Conservation (phyloP, 768 basidiomycete species). For the Boletus huronensis region DNA sequence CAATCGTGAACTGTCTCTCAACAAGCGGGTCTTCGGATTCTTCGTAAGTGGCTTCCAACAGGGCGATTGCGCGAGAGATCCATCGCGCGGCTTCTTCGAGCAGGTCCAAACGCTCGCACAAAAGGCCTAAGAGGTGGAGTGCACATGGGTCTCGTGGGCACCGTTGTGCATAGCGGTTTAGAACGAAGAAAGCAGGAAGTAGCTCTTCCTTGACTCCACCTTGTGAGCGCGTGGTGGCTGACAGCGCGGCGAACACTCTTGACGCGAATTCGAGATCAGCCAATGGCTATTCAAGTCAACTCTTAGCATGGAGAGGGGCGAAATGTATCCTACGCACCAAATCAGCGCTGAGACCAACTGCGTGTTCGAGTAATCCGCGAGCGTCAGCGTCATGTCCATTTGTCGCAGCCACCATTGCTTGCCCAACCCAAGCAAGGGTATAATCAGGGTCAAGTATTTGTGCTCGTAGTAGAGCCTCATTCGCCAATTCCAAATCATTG, state of each 20-base stretch:
- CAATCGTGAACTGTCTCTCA: constrained; percentile 76
- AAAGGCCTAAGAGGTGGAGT: constrained; percentile 77
- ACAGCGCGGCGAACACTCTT: constrained; percentile 47
- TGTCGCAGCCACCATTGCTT: constrained; percentile 64
- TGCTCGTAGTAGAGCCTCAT: constrained; percentile 80
- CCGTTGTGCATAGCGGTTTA: constrained; percentile 70
- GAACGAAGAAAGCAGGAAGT: constrained; percentile 74
- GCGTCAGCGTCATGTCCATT: constrained; percentile 62
- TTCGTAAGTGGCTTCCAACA: constrained; percentile 89
- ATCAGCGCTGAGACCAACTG: constrained; percentile 53
- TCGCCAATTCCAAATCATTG: constrained; percentile 76
- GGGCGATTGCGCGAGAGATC: constrained; percentile 57
- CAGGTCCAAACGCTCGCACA: constrained; percentile 83
- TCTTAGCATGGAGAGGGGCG: not conserved
- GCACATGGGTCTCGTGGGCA: constrained; percentile 69
- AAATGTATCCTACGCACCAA: constrained; percentile 44
- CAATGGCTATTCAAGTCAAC: constrained; percentile 53
- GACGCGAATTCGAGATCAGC: constrained; percentile 77
- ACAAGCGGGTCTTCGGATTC: constrained; percentile 74
- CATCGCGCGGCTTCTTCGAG: constrained; percentile 54
- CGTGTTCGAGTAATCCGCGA: constrained; percentile 68
- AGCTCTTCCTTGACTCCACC: constrained; percentile 44
- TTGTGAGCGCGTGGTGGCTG: constrained; percentile 16
- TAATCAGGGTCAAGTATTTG: constrained; percentile 93
- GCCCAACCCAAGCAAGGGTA: constrained; percentile 86